phyloP scores from a whole-genome alignment of 164 flowering plant species.

The Annona cherimola region DNA sequence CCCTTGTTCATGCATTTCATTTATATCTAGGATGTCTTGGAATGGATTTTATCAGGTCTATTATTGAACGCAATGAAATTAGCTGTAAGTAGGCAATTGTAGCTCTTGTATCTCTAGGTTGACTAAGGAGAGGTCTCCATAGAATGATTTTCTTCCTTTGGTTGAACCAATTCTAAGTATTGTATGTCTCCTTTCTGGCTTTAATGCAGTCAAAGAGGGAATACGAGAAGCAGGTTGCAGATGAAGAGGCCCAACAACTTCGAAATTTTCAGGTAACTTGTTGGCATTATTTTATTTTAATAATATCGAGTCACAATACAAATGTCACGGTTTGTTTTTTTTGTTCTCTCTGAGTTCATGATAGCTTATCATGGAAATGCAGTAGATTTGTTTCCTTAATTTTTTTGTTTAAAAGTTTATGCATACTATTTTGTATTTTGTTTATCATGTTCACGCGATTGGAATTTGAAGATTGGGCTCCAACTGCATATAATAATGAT shows the following conservation, averaged over 20 bases:
- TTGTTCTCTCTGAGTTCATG: no score
- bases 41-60: background rate
- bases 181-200: background rate
- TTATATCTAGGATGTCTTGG: background rate
- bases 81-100: background rate
- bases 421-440: background rate
- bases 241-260: conserved; percentile 79
- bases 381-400: background rate
- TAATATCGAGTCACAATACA: no score
- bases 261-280: conserved; percentile 66
- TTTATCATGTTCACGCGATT: background rate
- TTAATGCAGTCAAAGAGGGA: conserved; percentile 62
- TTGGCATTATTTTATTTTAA: background rate
- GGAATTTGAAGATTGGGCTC: background rate
- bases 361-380: background rate
- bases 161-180: background rate
- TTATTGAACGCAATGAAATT: background rate
- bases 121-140: background rate
- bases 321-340: background rate
- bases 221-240: conserved; percentile 64
- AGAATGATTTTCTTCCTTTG: background rate
- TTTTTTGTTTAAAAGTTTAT: background rate
- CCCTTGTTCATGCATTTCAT: no score
- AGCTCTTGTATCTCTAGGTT: background rate
- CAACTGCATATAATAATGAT: no score